Percentiles rank a stretch among this genome's conserved stretches.
phyloP scores from a whole-genome alignment of 345 rosid genomes.

The Syzygium aqueum region DNA sequence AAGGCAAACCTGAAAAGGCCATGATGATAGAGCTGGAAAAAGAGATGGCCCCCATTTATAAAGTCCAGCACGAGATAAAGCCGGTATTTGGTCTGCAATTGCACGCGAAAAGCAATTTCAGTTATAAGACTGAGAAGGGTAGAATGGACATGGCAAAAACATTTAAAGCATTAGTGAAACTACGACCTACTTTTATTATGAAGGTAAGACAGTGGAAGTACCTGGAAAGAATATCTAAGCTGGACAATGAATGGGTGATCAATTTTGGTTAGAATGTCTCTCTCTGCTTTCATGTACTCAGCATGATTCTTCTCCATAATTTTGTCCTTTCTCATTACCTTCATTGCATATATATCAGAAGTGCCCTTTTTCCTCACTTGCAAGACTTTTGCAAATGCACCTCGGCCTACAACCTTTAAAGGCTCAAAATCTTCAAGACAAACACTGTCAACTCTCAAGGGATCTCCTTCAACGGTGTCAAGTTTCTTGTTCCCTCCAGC shows the following conservation, averaged over 20 bases:
- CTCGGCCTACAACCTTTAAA: slow-evolving; percentile 86
- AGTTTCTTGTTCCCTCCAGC: slow-evolving; percentile 12
- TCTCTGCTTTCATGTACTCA: slow-evolving; percentile 94
- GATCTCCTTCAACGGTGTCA: slow-evolving; percentile 10
- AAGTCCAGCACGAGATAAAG: slow-evolving; percentile 86
- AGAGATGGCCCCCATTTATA: slow-evolving; percentile 93
- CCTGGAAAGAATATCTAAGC: slow-evolving; percentile 88
- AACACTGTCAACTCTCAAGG: slow-evolving; percentile 19
- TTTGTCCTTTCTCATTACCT: slow-evolving; percentile 94
- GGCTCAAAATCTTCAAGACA: slow-evolving; percentile 85
- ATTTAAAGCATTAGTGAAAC: not conserved
- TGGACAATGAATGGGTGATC: slow-evolving; percentile 94
- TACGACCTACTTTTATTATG: not conserved
- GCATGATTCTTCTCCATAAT: slow-evolving; percentile 91
- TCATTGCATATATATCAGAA: slow-evolving; percentile 87
- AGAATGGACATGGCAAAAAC: not conserved
- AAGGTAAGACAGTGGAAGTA: slow-evolving; percentile 5
- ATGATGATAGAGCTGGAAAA: slow-evolving; percentile 91
- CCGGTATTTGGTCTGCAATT: slow-evolving; percentile 77
- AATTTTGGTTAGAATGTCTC: slow-evolving; percentile 71
- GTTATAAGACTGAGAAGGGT: not conserved
- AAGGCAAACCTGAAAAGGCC: slow-evolving; percentile 83
- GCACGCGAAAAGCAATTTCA: not conserved
- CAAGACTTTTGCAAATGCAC: slow-evolving; percentile 92
- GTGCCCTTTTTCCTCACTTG: slow-evolving; percentile 87